A percentile compares a stretch with the other conserved stretches of the same genome.
Conservation (phyloP, 371 early-diverging fungal genomes). For the Mucor racemosus region DNA sequence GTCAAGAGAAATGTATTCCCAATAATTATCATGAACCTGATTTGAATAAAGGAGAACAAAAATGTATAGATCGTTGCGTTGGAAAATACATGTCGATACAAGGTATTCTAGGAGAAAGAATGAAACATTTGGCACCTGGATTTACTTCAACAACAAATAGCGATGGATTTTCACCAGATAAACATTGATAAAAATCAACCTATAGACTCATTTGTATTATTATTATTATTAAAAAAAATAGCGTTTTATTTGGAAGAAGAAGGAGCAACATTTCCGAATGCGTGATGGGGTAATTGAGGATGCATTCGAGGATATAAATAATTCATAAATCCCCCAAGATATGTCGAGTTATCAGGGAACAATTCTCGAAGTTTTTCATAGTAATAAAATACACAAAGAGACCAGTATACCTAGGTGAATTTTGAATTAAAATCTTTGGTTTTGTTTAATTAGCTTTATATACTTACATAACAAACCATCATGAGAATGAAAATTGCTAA, state of each 20-base stretch:
- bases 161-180: conserved; percentile 15
- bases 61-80: conserved; percentile 94
- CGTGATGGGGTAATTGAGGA: not conserved
- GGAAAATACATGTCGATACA: conserved; percentile 84
- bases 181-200: not conserved
- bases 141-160: conserved; percentile 11
- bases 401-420: conserved; percentile 39
- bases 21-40: conserved; percentile 84
- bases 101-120: conserved; percentile 70
- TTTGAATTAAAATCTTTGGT: not conserved
- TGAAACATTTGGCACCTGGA: conserved; percentile 53
- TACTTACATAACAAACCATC: conserved; percentile 37
- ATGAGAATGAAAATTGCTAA: conserved; percentile 38
- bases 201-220: conserved; percentile 12
- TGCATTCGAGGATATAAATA: conserved; percentile 11
- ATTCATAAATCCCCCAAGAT: conserved; percentile 15
- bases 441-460: not conserved
- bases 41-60: conserved; percentile 94
- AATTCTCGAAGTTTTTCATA: conserved; percentile 36
- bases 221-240: conserved; percentile 5
- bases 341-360: conserved; percentile 5
- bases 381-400: conserved; percentile 43
- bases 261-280: conserved; percentile 2
- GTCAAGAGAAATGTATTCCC: conserved; percentile 90
- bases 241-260: conserved; percentile 1